Evolutionary conservation across 2,329 filamentous ascomycete genomes (phyloP), one percentile per base, ranked within the genome.

Genomic region (Ophiostoma angusticollis): DNA sequence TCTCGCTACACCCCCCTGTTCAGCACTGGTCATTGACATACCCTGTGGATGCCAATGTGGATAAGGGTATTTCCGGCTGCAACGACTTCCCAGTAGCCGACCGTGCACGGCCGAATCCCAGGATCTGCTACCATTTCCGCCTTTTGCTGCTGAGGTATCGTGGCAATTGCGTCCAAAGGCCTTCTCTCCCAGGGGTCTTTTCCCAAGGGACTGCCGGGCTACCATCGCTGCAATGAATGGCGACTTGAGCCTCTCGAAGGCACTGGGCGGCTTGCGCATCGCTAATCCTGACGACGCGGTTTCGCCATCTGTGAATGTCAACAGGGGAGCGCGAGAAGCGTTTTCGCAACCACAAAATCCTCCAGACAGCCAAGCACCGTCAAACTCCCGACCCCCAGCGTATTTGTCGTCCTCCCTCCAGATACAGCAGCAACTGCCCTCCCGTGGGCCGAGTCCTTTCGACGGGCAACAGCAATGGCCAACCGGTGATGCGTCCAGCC

Each of bases 181-280:
- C n/a, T n/a, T n/a, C n/a, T n/a, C n/a, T n/a, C n/a, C n/a, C n/a
- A n/a, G n/a, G n/a, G n/a, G n/a, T n/a, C n/a, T n/a, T n/a, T n/a
- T n/a, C n/a, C n/a, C 17, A 29, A 23, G 29, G 33, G 27, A 25
- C 22, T 14, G n/a, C 22, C 37, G 33, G 25, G 19, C 27, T 29
- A 35, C 29, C 39, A 28, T 35, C 36, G 39, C 35, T 31, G 70
- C 57, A 59, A 95, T 95, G 86, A 84, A 86, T 65, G 84, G 84
- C 61, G 86, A 94, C 67, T 66, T 94, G 58, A 93, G 84, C 62
- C 76, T 96, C 50, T 91, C 86, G 56, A 83, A 87, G 65, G 84
- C 85, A 55, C 72, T 96, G 54, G 91, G 91, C 55, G 89, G 89
- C 54, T 69, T 98, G 61, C 84, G 89, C 59, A 96, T 98, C 60